These are phyloP conservation scores for Lunasporangiospora selenospora DNA, from an alignment of 192 early-diverging fungal species.

Conservation along the genomic window DNA sequence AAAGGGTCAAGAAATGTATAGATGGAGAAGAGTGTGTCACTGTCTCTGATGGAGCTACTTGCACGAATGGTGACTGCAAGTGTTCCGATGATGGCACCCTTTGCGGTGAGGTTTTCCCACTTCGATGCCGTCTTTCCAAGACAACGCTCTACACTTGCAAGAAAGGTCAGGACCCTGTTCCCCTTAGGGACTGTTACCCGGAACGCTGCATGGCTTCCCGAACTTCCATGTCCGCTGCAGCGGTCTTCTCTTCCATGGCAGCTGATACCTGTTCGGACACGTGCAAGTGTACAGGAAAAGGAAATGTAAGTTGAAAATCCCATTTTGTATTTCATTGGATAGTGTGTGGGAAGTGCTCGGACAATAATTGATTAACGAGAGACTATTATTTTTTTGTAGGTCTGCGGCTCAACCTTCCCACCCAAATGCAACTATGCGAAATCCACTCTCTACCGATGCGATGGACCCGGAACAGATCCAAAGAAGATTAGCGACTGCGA, in stretches of 20 bases:
- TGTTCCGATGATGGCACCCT: neutral
- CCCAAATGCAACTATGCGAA: neutral
- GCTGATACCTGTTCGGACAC: neutral
- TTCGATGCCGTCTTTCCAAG: neutral
- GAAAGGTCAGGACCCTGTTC: neutral
- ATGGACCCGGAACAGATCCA: neutral
- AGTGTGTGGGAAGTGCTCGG: no score
- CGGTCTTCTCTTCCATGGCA: neutral
- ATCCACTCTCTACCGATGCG: neutral
- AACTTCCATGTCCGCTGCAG: neutral
- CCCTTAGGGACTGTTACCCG: neutral
- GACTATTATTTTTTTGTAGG: no score
- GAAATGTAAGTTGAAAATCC: no score
- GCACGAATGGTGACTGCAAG: slow-evolving; percentile 1
- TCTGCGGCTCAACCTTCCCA: slow-evolving; percentile 3
- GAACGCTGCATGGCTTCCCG: neutral
- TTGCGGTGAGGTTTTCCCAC: slow-evolving; percentile 7
- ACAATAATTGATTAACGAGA: no score
- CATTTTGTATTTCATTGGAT: no score
- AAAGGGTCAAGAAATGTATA: slow-evolving; percentile 2
- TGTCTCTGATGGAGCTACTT: neutral
- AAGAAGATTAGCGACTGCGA: neutral
- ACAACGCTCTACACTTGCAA: neutral
- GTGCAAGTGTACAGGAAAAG: neutral
- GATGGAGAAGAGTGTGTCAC: neutral